phyloP scores from a whole-genome alignment of 1,139 yeast species.

The Pneumocystis sp. region DNA sequence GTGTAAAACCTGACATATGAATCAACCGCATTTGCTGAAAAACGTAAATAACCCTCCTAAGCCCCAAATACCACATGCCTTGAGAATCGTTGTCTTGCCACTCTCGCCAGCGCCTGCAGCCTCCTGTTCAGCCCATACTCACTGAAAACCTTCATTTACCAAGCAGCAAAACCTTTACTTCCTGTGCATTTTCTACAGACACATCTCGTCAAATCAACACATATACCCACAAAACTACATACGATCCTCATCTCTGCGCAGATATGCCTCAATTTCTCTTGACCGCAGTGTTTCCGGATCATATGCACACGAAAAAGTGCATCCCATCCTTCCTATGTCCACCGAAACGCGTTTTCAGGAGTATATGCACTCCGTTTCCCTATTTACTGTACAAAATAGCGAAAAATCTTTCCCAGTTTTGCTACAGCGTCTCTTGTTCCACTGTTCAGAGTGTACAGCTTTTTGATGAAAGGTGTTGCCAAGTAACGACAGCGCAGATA shows the following conservation, averaged over 20 bases:
- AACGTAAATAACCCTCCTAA: background rate
- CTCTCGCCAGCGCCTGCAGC: constrained; percentile 68
- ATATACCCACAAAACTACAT: background rate
- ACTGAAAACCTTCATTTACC: background rate
- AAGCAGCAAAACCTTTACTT: background rate
- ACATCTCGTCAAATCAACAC: background rate
- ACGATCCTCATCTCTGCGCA: background rate
- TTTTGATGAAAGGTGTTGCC: too few species aligned
- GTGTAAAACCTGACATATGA: constrained; percentile 73
- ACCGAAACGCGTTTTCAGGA: background rate
- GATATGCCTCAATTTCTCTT: background rate
- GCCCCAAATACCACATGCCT: background rate
- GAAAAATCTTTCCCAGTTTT: too few species aligned
- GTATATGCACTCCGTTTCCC: background rate
- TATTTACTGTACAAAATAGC: too few species aligned
- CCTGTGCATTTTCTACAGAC: background rate
- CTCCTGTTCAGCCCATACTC: background rate
- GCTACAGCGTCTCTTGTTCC: too few species aligned
- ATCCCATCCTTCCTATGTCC: background rate
- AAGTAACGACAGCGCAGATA: too few species aligned
- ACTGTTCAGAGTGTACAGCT: too few species aligned
- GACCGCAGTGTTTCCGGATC: background rate
- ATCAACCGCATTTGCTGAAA: constrained; percentile 60
- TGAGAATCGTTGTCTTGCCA: constrained; percentile 90
- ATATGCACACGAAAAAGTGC: background rate